Base-by-base conservation (phyloP, 2,329 filamentous ascomycete species). In the Ophiostoma montium region DNA sequence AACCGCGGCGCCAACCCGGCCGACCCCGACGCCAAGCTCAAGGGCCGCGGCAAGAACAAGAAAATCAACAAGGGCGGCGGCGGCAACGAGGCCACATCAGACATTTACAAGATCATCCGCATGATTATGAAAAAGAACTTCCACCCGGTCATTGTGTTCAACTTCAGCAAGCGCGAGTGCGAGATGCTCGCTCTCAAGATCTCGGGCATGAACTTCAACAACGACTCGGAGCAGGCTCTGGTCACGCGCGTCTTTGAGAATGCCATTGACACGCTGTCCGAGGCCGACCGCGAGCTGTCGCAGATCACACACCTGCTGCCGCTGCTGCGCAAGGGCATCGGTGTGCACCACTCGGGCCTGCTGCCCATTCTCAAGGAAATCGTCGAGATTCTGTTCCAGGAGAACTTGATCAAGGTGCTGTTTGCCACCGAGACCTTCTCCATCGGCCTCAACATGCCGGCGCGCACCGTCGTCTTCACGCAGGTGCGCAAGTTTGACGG, bases 401-500 rank as follows among this genome's bases (percentile, higher is more conserved):
- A 98, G 67, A 89, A 89, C 46, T 70, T 98, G 38, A 95, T 98
- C 71, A 98, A 98, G 67, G 90, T 96, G 10, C 74, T 98, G 1
- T 96, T 98, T 54, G 92, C 92, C 0, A 98, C 92, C 0, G 94
- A 98, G 65, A 98, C 92, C 1, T 98, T 98, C 67, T 96, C 92
- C 4, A 98, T 98, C 56, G 92, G 92, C 52, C 68, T 98, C 51
- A 98, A 98, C 72, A 96, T 98, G 92, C 92, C 92, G 56, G 92
- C 92, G 23, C 95, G 95, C 71, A 98, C 92, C 1, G 92, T 98
- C 2, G 89, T 98, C n/a, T 98, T 98, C 65, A 95, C 92, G 0
- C 89, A 85, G 57, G 88, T 98, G 10, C 84, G 84, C 48, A 98
- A 98, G 62, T 98, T 89, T 62, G 92, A 98, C 61, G 94, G 94